Conservation (phyloP, 768 basidiomycete species). For the Hypholoma fasciculare region DNA sequence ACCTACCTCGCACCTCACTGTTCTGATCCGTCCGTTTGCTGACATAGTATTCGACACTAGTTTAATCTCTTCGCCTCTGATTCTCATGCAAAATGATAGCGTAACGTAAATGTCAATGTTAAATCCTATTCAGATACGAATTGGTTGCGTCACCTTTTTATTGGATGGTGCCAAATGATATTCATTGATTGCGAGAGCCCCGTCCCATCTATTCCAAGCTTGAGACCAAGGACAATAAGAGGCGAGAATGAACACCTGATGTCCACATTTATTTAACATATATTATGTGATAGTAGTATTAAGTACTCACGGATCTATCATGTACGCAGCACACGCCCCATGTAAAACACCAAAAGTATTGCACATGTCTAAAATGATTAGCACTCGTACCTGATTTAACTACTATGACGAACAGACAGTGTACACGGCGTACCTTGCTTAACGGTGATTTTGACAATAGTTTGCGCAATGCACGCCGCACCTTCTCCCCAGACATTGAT, state of each 20-base stretch:
- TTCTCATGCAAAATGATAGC: background rate
- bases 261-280: background rate
- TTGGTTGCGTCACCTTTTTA: slow-evolving; percentile 29
- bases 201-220: slow-evolving; percentile 38
- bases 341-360: slow-evolving; percentile 51
- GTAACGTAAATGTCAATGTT: background rate
- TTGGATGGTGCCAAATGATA: slow-evolving; percentile 47
- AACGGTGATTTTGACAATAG: slow-evolving; percentile 39
- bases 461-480: slow-evolving; percentile 25
- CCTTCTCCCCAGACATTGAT: slow-evolving; percentile 31
- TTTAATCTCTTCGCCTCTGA: slow-evolving; percentile 41
- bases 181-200: slow-evolving; percentile 55
- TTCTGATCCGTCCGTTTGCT: slow-evolving; percentile 40
- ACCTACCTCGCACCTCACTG: slow-evolving; percentile 45
- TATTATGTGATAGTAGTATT: background rate
- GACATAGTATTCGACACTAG: slow-evolving; percentile 43
- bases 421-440: slow-evolving; percentile 27
- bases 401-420: background rate
- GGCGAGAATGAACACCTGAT: slow-evolving; percentile 44
- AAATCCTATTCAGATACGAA: background rate
- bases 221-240: slow-evolving; percentile 39
- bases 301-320: slow-evolving; percentile 51
- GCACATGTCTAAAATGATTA: slow-evolving; percentile 49
- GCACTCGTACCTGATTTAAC: background rate
- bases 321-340: slow-evolving; percentile 55